Base-by-base conservation (phyloP, 2,329 filamentous ascomycete species). In the Cercospora beticola region DNA sequence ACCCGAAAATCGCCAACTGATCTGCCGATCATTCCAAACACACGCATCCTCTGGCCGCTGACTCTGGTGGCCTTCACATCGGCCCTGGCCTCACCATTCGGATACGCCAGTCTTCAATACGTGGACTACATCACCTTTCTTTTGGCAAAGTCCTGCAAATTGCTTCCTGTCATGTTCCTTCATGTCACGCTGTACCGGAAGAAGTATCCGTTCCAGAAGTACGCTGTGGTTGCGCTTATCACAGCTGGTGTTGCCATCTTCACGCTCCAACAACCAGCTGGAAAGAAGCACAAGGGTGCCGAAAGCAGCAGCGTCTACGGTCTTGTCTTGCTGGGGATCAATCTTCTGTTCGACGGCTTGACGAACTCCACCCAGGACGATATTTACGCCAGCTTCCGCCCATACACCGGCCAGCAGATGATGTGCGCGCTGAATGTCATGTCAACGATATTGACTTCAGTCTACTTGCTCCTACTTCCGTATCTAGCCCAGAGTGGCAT, bases 101-200 rank as follows among this genome's bases (percentile, higher is more conserved):
- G 94, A 74, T 98, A 98, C 82, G 94, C 95, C 61, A 91, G 89
- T 68, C 89, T 98, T 62, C 89, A 91, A 43, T 93, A 98, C 80
- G 93, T 98, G 81, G 95, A 98, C 86, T 98, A 98, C 82, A 92
- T 98, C 77, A 97, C 95, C 31, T 98, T 97, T 82, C 92, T 97
- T 74, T 90, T 99, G 52, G 94, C 95, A 75, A 98, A 99, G 83
- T 94, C 91, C 75, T 99, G 95, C 90, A 99, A 99, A 84, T 87
- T 99, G 21, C 89, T 99, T n/a, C 95, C 95, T 2, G 95, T 99
- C 77, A 98, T 99, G 95, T 90, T 95, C 76, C 86, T 99, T 49
- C 94, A 99, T 83, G 88, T 98, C 77, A 94, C 93, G 56, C 82
- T 99, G 58, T 99, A 97, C 84, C 89, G 90, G 69, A 91, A 90